A percentile compares a stretch with the other conserved stretches of the same genome.
Evolutionary conservation across 2,329 filamentous ascomycete genomes (phyloP).

Genomic region (Botrytis cinerea): DNA sequence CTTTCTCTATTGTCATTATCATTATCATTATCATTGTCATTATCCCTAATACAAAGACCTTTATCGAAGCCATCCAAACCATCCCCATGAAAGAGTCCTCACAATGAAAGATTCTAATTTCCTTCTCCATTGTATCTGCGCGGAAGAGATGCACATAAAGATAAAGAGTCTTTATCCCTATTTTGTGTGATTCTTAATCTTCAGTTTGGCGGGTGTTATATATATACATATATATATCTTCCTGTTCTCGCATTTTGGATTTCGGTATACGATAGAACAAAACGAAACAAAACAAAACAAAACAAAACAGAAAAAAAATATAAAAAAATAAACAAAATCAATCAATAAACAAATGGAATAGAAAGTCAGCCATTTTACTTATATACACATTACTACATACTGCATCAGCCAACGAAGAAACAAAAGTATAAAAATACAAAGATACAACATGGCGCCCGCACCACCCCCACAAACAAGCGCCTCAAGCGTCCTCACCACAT

Average conservation of each 20-base stretch:
- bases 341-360: background rate
- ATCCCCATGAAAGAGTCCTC: background rate
- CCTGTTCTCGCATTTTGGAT: background rate
- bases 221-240: background rate
- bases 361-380: no score
- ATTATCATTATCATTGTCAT: no score
- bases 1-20: no score
- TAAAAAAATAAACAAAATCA: no score
- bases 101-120: background rate
- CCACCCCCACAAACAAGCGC: background rate
- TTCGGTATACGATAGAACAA: background rate
- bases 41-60: background rate
- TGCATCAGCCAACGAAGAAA: background rate
- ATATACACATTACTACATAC: background rate
- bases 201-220: background rate
- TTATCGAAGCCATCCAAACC: background rate
- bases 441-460: background rate
- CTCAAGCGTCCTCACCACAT: background rate
- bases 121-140: background rate
- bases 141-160: background rate
- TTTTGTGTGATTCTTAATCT: background rate
- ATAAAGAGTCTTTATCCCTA: background rate
- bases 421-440: background rate
- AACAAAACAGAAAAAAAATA: no score
- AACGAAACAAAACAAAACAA: no score